Base-by-base conservation (phyloP, 140 eudicot species). In the Senecio squalidus region DNA sequence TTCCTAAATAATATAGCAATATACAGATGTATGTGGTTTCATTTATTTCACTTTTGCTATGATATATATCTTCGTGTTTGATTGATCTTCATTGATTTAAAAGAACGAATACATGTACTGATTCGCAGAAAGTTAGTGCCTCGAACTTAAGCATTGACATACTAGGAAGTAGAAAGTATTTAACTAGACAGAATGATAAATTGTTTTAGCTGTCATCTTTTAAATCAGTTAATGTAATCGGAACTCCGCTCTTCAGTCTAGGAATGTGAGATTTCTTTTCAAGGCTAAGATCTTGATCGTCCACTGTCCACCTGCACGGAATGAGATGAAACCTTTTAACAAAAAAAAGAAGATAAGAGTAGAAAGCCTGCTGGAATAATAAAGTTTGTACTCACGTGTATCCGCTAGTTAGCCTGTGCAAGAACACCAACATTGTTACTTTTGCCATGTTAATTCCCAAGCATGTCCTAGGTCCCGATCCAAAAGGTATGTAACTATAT, bases 391-490 rank as follows among this genome's bases (percentile, higher is more conserved):
- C 84, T 61, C 44, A 82, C 89, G 20, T 61, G 76, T 78, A 82
- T 57, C 76, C 84, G 43, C 73, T 60, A 10, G 85, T 78, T 57
- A 82, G 61, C 52, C 82, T 60, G 64, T 78, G 80, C 58, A 78
- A 64, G 64, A 82, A 78, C 33, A 82, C 85, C 77, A 78, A 57
- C 85, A 82, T 82, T 5, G 70, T 71, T 62, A 75, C 75, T 36
- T 63, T 78, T 41, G 89, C 89, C 89, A 82, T 82, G 45, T 82
- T 82, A 11, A 78, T 68, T 49, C 89, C 89, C 66, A 82, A 70
- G 71, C 85, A 82, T 34, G 82, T 82, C 63, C 82, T 69, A 6
- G 82, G 79, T 14, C 89, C 89, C 31, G 82, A 78, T 59, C 82
- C 85, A n/a, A 78, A 82, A 2, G 89, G 89, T 72, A 82, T 71